These are phyloP conservation scores for Petrea volubilis DNA, from an alignment of 257 asterid genomes.

Conservation along the genomic window DNA sequence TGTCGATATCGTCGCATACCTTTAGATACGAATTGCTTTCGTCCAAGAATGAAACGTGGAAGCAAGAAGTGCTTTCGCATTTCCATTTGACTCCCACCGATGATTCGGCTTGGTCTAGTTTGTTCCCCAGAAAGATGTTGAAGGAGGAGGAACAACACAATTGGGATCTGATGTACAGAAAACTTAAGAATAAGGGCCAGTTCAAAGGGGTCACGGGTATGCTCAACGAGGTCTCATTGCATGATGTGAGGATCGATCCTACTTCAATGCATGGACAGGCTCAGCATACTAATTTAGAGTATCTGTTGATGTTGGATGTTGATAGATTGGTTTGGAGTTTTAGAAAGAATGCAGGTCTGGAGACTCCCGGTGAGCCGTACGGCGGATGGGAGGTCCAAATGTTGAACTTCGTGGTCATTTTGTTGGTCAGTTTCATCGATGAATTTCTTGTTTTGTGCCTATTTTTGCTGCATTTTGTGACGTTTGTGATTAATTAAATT, in stretches of 20 bases:
- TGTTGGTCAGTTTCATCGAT: constrained; percentile 58
- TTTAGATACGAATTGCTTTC: constrained; percentile 50
- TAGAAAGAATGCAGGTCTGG: constrained; percentile 74
- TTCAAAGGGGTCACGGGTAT: constrained; percentile 29
- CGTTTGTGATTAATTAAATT: not conserved
- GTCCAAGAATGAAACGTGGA: constrained; percentile 68
- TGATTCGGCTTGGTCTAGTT: constrained; percentile 65
- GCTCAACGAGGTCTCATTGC: constrained; percentile 56
- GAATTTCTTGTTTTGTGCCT: not conserved
- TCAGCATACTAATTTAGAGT: constrained; percentile 84
- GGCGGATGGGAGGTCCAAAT: constrained; percentile 86
- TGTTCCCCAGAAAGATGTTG: constrained; percentile 74
- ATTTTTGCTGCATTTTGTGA: not conserved
- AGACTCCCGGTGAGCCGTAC: constrained; percentile 63
- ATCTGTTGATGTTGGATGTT: constrained; percentile 73
- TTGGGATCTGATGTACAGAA: constrained; percentile 63
- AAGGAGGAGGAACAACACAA: constrained; percentile 51
- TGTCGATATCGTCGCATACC: constrained; percentile 63
- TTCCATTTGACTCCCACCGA: constrained; percentile 87
- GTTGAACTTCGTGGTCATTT: constrained; percentile 94
- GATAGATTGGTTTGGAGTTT: constrained; percentile 89
- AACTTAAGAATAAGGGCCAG: constrained; percentile 48
- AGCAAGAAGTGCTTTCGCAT: constrained; percentile 56
- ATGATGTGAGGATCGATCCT: constrained; percentile 74
- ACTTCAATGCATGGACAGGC: constrained; percentile 74